Conservation (phyloP, 2,329 filamentous ascomycete genomes). For the Podosphaera leucotricha region DNA sequence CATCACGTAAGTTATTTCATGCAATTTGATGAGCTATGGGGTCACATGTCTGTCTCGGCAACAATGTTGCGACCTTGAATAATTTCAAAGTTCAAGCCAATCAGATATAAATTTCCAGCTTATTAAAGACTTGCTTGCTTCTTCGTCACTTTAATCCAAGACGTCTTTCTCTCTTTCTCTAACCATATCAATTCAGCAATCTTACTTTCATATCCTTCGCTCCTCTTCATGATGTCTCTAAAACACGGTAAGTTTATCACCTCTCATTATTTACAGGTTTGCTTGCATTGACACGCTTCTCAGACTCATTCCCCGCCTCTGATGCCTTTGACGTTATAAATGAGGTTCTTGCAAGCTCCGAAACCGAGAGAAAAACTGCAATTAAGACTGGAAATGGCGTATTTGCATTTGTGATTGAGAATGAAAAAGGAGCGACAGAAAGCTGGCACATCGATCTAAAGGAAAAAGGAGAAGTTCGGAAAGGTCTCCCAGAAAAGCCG, state of each 20-base stretch:
- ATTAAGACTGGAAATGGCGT: conserved; percentile 73
- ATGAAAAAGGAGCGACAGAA: conserved; percentile 52
- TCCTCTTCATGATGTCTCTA: background rate
- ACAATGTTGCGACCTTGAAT: no score
- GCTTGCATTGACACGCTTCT: background rate
- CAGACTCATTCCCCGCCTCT: conserved; percentile 73
- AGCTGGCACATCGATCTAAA: conserved; percentile 95
- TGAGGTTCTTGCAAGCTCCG: conserved; percentile 39
- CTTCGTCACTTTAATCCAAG: background rate
- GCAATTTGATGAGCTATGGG: background rate
- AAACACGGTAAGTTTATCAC: background rate
- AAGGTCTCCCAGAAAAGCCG: conserved; percentile 58
- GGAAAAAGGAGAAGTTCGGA: conserved; percentile 59
- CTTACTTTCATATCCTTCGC: background rate
- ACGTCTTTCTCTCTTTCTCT: background rate
- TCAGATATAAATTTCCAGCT: background rate
- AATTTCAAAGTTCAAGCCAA: background rate
- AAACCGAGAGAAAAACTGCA: conserved; percentile 60
- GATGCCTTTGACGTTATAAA: conserved; percentile 79
- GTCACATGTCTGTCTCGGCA: background rate
- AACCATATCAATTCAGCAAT: background rate
- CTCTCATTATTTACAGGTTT: background rate
- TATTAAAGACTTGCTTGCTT: background rate
- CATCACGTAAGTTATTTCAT: background rate
- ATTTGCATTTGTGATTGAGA: conserved; percentile 86